Evolutionary conservation across 208 protist species (phyloP), one percentile per base, ranked within the genome.

Genomic region (Trypanosoma melophagium): DNA sequence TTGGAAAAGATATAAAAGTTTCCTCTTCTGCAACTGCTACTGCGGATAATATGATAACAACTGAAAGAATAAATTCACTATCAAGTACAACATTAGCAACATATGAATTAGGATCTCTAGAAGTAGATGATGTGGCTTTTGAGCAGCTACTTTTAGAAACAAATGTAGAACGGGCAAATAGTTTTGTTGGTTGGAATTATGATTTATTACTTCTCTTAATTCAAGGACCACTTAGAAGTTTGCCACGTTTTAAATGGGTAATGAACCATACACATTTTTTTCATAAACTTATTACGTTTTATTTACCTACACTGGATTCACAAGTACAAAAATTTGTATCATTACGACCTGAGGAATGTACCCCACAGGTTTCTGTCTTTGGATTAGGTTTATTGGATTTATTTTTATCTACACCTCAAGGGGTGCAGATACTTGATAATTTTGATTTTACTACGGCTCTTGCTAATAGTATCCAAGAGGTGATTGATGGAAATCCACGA

Each of bases 321-420:
- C 74, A 75, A 22, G 72, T 59, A 41, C 68, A 69, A 57, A 82
- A 73, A 31, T 96, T 96, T 61, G 70, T 71, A 22, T 77, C 77
- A 16, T 68, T 93, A 35, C 62, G 58, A 5, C 42, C 63, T 8
- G 71, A 85, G 24, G 65, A 86, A 40, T 76, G 65, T 10, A 76
- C 81, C 1, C 71, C 79, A 47, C 64, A 83, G 60, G 69, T 96
- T 58, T 92, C 86, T 68, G 56, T 79, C 22, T 77, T 92, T 38
- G 87, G 87, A 28, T 58, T 93, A 38, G 80, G 77, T 69, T 76
- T 96, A 60, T 40, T 93, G n/a, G 85, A 92, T 59, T 69, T 92
- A 24, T 82, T 96, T 42, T 86, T 93, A 16, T 77, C 82, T 65
- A 84, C 86, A 1, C 74, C 76, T 58, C 87, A 90, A 45, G 90